Base-by-base conservation (phyloP, 495 filamentous ascomycete species). In the Bathelium albidoporum region DNA sequence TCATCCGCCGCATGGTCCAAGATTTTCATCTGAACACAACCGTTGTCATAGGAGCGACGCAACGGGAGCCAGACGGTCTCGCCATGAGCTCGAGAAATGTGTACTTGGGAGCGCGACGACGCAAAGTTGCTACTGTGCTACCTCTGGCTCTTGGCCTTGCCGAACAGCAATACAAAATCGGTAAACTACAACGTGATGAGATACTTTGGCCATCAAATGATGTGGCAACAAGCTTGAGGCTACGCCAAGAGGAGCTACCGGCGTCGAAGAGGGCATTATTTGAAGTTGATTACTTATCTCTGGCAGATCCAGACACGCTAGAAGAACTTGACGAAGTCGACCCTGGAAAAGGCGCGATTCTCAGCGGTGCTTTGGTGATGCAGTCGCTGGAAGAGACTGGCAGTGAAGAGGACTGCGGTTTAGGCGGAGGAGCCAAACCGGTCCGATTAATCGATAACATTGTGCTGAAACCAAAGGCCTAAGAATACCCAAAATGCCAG, bases 361-460 rank as follows among this genome's bases (percentile, higher is more conserved):
- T 98, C 64, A 97, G 91, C 70, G 88, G 89, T 20, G 94, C 94
- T 1, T 75, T 98, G 36, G 93, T 88, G 76, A 95, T 98, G 89
- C 73, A 89, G 32, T 89, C 90, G 0, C 75, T 96, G 7, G 87
- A 94, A 70, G 80, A 81, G 53, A 78, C 85, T 1, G 78, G 77
- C 39, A 74, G 82, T 24, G 86, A 79, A 1, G 91, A 97, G 75
- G 84, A 89, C 62, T 73, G 76, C 31, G 85, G 85, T 10, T 72
- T 90, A 43, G 89, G 89, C 5, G 83, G 84, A 67, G 88, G 85
- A 29, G 78, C 78, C 26, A 85, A 85, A 0, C 79, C 89, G 7
- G 94, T 98, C 22, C 81, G 94, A 61, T 75, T 98, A 72, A 97
- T 98, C 72, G 94, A 98, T 72, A 98, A 98, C 69, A 85, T 97